Evolutionary conservation across 1,139 yeast species (phyloP).

Genomic region (Eremothecium sinecaudum): DNA sequence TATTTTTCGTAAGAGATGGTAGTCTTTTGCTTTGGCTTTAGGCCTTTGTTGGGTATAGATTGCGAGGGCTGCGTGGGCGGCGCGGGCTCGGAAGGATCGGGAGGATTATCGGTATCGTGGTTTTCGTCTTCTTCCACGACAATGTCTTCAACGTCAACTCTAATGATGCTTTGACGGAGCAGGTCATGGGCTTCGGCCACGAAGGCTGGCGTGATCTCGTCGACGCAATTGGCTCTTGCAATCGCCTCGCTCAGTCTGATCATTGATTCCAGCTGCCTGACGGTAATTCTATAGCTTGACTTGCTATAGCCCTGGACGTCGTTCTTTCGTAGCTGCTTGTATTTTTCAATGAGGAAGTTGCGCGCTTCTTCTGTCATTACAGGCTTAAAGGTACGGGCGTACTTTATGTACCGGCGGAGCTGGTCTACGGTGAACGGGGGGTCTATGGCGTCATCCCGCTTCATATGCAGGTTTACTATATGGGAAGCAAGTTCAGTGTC

Average conservation of each 20-base stretch:
- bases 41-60: slow-evolving; percentile 6
- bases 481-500: slow-evolving; percentile 88
- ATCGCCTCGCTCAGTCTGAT: slow-evolving; percentile 91
- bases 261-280: slow-evolving; percentile 92
- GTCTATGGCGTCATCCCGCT: slow-evolving; percentile 77
- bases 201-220: slow-evolving; percentile 73
- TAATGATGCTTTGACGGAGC: slow-evolving; percentile 80
- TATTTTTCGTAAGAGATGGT: slow-evolving; percentile 80
- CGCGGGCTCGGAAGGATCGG: slow-evolving; percentile 2
- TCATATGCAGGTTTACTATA: slow-evolving; percentile 88
- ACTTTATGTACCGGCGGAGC: slow-evolving; percentile 76
- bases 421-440: slow-evolving; percentile 91
- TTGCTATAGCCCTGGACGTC: slow-evolving; percentile 81
- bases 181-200: slow-evolving; percentile 92
- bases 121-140: slow-evolving; percentile 66
- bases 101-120: slow-evolving; percentile 10
- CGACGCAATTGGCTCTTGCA: slow-evolving; percentile 94
- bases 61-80: slow-evolving; percentile 3
- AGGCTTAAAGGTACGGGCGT: slow-evolving; percentile 92
- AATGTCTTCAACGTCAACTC: slow-evolving; percentile 91
- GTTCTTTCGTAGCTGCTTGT: slow-evolving; percentile 79
- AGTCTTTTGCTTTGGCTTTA: slow-evolving; percentile 31
- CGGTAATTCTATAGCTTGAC: slow-evolving; percentile 86
- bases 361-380: slow-evolving; percentile 76
- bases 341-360: slow-evolving; percentile 63